Evolutionary conservation across 2,329 filamentous ascomycete species (phyloP), one percentile per base, ranked within the genome.

Genomic region (Phoma sp.): DNA sequence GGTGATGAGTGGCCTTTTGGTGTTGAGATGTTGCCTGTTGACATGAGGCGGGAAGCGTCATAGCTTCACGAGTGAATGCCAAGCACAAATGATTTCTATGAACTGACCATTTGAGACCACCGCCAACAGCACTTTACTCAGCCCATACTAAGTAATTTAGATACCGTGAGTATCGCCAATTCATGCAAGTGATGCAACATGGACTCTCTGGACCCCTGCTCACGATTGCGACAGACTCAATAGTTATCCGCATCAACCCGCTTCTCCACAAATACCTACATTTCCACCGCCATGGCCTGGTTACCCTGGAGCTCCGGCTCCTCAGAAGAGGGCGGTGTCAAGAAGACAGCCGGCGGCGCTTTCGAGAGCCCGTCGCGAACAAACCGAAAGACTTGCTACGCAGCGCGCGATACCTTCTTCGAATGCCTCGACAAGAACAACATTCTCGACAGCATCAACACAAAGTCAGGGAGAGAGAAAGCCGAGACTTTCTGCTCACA

Each of bases 341-440:
- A 65, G 69, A 80, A 59, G 71, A 82, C 60, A 71, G 77, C 68
- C 69, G 81, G 65, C 68, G 85, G 74, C 36, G 74, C 85, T 59
- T 87, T 83, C 65, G 84, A 93, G 67, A 92, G 93, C 5, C 95
- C 95, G n/a, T 90, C 91, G 71, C 88, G 93, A 61, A 85, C 83
- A 60, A 90, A 93, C 75, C 88, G 95, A 69, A 82, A 87, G 67
- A 82, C 84, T 70, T 99, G 95, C 85, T 99, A 93, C 90, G 89
- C 92, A 68, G 87, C 90, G 39, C 87, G 95, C 64, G 95, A 99
- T 78, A 78, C 78, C 59, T 98, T 95, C 83, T 98, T 96, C 76
- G 79, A 81, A 62, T 99, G 95, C 71, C 84, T 99, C 38, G 92
- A 98, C 77, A 83, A 84, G 62, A 83, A 92, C 80, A 79, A 83